A percentile compares a stretch with the other conserved stretches of the same genome.
Conservation (phyloP, 2,329 filamentous ascomycete genomes). For the Aureobasidium namibiae region DNA sequence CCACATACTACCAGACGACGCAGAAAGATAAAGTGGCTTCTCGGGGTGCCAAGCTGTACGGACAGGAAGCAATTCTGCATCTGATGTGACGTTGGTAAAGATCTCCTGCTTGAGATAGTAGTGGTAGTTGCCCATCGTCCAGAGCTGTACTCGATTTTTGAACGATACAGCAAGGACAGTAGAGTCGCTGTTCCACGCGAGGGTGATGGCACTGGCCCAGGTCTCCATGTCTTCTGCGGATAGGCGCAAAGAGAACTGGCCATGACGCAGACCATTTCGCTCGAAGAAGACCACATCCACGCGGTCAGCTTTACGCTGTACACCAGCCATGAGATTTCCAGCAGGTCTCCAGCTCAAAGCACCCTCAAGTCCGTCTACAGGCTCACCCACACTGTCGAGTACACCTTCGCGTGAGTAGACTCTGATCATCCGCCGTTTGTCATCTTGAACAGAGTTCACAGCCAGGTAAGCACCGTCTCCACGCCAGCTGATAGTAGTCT, state of each 20-base stretch:
- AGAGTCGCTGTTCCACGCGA: conserved; percentile 89
- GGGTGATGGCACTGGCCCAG: conserved; percentile 50
- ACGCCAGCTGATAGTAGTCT: conserved; percentile 76
- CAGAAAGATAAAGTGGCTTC: conserved; percentile 49
- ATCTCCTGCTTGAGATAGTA: conserved; percentile 97
- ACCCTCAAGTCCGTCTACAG: conserved; percentile 83
- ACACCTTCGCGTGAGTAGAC: conserved; percentile 86
- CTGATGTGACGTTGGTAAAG: conserved; percentile 17
- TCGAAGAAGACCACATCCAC: conserved; percentile 91
- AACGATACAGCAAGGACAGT: conserved; percentile 79
- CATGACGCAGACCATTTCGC: conserved; percentile 92
- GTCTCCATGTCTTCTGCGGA: conserved; percentile 50
- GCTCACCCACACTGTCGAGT: conserved; percentile 89
- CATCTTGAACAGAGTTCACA: conserved; percentile 65
- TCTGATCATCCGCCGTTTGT: conserved; percentile 67
- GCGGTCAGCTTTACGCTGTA: conserved; percentile 62
- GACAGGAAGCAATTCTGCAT: conserved; percentile 17
- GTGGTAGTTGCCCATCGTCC: conserved; percentile 96
- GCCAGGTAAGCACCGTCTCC: conserved; percentile 90
- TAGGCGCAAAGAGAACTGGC: conserved; percentile 74
- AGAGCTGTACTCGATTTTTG: conserved; percentile 71
- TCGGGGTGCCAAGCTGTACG: conserved; percentile 69
- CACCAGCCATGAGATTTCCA: conserved; percentile 82
- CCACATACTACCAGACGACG: not conserved
- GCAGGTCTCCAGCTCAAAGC: conserved; percentile 84